Evolutionary conservation across 2,329 filamentous ascomycete species (phyloP), one percentile per base, ranked within the genome.

Genomic region (Tolypocladium nubicola): DNA sequence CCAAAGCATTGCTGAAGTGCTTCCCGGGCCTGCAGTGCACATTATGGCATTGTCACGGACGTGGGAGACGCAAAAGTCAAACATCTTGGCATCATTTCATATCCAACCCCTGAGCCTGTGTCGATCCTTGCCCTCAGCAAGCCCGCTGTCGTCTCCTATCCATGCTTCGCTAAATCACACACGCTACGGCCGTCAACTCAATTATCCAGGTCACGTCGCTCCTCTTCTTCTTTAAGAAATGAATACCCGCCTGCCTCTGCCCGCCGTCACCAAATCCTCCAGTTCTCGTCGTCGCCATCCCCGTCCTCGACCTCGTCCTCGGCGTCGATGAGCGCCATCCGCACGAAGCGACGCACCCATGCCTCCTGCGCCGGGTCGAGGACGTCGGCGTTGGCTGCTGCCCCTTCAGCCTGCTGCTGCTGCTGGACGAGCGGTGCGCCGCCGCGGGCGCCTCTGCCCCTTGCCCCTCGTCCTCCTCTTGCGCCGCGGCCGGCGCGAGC

Each of bases 281-380:
- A 63, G 21, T 58, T 53, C 16, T 53, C 60, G 43, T 62, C 66
- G n/a, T 72, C n/a, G n/a, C n/a, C n/a, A n/a, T 75, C 76, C 45
- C 72, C 76, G 1, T 56, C 63, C 53, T 77, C 76, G 56, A 73
- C 69, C 54, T 76, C 72, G 63, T 81, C 75, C 66, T 83, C 80
- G 60, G 77, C 71, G 62, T 83, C 80, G 39, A 77, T 70, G 56
- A 82, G 70, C 4, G 80, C 80, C 62, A 81, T 73, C 66, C 76
- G 75, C 53, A 83, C 78, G 64, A 83, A 82, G 56, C 75, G 74
- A 53, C 79, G 73, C 50, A 83, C 71, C 80, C 80, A 83, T 39
- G 76, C 79, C 60, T 73, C 73, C 58, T 81, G 75, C 23, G 66
- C 68, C n/a, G 73, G 70, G 61, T 80, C 71, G 54, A 82, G 68